Conservation (phyloP, 106 monocot genomes). For the Dendrobium chrysotoxum region DNA sequence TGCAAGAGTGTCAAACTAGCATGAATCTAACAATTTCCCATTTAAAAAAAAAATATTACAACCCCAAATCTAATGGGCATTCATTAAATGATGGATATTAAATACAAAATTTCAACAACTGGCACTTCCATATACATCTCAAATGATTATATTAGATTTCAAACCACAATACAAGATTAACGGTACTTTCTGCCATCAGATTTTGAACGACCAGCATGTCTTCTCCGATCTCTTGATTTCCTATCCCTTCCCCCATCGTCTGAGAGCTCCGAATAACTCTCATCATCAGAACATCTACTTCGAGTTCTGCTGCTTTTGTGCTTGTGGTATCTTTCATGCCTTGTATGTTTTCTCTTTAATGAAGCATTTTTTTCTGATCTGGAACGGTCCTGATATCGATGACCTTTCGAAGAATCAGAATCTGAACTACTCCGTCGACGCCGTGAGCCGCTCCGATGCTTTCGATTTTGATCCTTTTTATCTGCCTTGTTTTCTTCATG, state of each 20-base stretch:
- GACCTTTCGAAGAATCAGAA: conserved; percentile 28
- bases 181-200: conserved; percentile 8
- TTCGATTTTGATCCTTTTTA: conserved; percentile 15
- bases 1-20: too few relatives aligned
- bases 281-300: conserved; percentile 16
- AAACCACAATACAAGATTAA: neutral
- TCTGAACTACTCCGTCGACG: conserved; percentile 32
- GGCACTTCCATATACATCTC: neutral
- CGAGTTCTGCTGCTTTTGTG: conserved; percentile 24
- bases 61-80: too few relatives aligned
- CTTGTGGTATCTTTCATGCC: conserved; percentile 20
- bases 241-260: conserved; percentile 20
- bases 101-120: too few relatives aligned
- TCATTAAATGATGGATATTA: too few relatives aligned
- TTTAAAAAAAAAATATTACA: too few relatives aligned
- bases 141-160: neutral
- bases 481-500: conserved; percentile 7
- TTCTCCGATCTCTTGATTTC: conserved; percentile 15
- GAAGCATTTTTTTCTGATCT: conserved; percentile 24
- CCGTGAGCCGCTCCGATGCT: conserved; percentile 20
- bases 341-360: conserved; percentile 27
- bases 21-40: too few relatives aligned
- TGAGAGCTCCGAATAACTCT: neutral
- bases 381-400: conserved; percentile 13
- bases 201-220: conserved; percentile 12